Base-by-base conservation (phyloP, 2,329 filamentous ascomycete genomes). In the Colletotrichum echinochloae region DNA sequence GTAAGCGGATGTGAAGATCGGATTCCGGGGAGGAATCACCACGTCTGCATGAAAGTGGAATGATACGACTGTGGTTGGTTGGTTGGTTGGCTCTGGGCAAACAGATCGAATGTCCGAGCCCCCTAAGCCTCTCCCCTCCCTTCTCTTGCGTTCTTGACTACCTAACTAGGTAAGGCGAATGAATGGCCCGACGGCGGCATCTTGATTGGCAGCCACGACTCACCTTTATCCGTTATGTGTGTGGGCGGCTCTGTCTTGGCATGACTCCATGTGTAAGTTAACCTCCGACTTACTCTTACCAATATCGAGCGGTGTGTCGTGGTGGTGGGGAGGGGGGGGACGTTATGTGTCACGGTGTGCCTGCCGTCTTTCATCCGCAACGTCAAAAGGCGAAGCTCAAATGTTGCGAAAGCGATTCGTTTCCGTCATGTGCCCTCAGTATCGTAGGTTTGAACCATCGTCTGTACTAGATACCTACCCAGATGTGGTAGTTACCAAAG, bases 1-100 rank as follows among this genome's bases (percentile, higher is more conserved):
- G 37, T 28, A 37, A 37, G n/a, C n/a, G n/a, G n/a, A n/a, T n/a
- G n/a, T n/a, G n/a, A 28, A 70, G 49, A 66, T 70, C 56, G 66
- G 66, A 70, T 61, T n/a, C 18, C 46, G 26, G 44, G 44, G 18
- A 6, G n/a, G n/a, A 16, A 49, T 16, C 23, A 51, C 2, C 16
- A 12, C 51, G 9, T 51, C 46, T 51, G 59, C 18, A 28, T 9
- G 18, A 48, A 1, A 11, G n/a, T 20, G 16, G 44, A 23, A 41
- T 44, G 14, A 41, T 18, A 33, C 18, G 59, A 46, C 5, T 20
- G n/a, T n/a, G n/a, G n/a, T n/a, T n/a, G n/a, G n/a, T n/a, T n/a
- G n/a, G n/a, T n/a, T n/a, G 18, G n/a, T 28, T 59, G 41, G 35
- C 44, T 65, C 56, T 46, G 18, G 30, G 20, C n/a, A 16, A 12